Base-by-base conservation (phyloP, 2,329 filamentous ascomycete species). In the Aspergillus eucalypticola region DNA sequence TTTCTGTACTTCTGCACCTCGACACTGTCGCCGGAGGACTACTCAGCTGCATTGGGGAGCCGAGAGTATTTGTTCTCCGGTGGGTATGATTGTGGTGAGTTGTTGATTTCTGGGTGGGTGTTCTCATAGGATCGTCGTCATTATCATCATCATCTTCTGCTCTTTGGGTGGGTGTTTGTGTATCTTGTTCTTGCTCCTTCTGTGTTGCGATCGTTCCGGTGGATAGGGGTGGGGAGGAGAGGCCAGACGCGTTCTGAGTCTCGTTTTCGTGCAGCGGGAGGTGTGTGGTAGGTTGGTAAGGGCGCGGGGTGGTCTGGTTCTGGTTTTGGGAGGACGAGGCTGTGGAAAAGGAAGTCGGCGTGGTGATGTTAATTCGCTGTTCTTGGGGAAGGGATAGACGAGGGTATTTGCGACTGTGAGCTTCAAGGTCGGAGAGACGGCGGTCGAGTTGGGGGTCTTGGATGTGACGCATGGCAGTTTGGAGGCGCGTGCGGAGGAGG, bases 401-500 rank as follows among this genome's bases (percentile, higher is more conserved):
- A 21, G 70, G 70, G 19, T 65, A 67, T 65, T 76, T 76, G 51
- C 73, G 74, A 48, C 74, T 75, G 61, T 76, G 73, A 39, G 71
- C 75, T 65, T 79, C 76, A 21, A 78, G 69, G n/a, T 75, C 75
- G 19, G 75, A 77, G 29, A 79, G 59, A 15, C 76, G 71, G 17
- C 74, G 75, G 59, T 79, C 76, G 53, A 78, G 72, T 59, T 77
- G 71, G 57, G 75, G 68, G 59, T 74, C 67, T 60, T 69, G 67
- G 44, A 77, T 71, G 56, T 70, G 73, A 48, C 73, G 75, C 76
- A 78, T 77, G 50, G 77, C 77, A 42, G 67, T 73, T 66, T 76
- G 76, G 54, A 79, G 68, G 61, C 71, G 71, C 60, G 58, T 73
- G 54, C 71, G 73, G 50, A 78, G 75, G 10, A 78, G 70, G 44